Evolutionary conservation across 345 rosid species (phyloP).

Genomic region (Brassica juncea): DNA sequence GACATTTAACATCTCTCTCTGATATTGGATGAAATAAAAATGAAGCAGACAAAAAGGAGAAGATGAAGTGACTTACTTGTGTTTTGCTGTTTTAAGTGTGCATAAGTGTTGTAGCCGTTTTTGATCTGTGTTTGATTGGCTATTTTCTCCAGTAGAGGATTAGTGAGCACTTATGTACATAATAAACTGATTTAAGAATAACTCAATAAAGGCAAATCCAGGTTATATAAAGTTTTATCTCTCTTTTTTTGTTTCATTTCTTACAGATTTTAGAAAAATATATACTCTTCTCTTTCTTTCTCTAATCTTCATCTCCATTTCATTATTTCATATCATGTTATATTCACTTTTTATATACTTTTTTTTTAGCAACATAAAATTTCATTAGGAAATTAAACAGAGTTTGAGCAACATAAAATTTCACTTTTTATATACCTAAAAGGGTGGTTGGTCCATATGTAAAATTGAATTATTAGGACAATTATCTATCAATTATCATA

Average conservation of each 20-base stretch:
- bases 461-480: background rate
- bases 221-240: background rate
- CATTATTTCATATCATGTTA: background rate
- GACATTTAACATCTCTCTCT: slow-evolving; percentile 25
- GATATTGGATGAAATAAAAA: slow-evolving; percentile 25
- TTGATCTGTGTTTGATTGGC: slow-evolving; percentile 6
- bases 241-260: background rate
- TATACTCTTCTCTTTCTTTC: background rate
- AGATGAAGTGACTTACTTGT: no score
- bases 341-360: background rate
- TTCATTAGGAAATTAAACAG: no score
- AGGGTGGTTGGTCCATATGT: background rate
- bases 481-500: background rate
- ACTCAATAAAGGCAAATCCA: background rate
- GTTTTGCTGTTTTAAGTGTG: no score
- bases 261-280: background rate
- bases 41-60: background rate
- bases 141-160: slow-evolving; percentile 9
- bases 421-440: no score
- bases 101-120: no score
- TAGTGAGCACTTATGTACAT: slow-evolving; percentile 24
- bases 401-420: no score
- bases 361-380: no score
- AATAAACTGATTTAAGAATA: slow-evolving; percentile 22
- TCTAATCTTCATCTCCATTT: background rate